These are phyloP conservation scores for Ustilago hordei DNA, from an alignment of 1,284 basidiomycete species.

Conservation along the genomic window DNA sequence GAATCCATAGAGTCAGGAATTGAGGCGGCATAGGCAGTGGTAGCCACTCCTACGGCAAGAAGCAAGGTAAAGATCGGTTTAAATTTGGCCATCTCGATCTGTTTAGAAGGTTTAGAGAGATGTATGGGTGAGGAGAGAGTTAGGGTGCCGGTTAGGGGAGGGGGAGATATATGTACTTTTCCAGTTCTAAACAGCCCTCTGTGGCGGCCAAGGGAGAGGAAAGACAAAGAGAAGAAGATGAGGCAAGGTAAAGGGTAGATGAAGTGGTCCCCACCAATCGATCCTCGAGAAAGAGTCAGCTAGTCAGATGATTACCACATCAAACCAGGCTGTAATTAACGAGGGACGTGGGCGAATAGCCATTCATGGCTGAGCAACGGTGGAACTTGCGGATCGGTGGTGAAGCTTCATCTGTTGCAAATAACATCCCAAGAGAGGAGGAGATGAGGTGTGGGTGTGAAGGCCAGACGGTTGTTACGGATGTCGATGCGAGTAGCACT, in stretches of 20 bases:
- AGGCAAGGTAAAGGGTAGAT: background rate
- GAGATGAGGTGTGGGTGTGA: background rate
- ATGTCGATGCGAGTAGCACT: background rate
- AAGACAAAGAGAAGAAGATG: background rate
- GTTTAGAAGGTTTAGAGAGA: background rate
- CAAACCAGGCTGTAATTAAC: background rate
- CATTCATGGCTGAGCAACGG: background rate
- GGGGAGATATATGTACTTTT: background rate
- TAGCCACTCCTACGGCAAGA: constrained; percentile 13
- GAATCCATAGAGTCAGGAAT: background rate
- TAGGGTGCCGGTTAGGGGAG: background rate
- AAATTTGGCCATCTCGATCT: constrained; percentile 14
- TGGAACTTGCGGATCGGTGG: background rate
- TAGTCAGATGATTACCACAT: background rate
- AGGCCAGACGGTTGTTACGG: background rate
- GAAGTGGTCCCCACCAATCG: constrained; percentile 1
- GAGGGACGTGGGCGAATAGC: background rate
- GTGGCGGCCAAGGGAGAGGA: background rate
- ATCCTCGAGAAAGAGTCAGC: background rate
- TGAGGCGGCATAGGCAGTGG: background rate
- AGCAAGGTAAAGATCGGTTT: constrained; percentile 10
- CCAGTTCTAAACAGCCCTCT: background rate
- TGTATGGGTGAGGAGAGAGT: background rate
- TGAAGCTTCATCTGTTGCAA: background rate
- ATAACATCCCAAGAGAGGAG: background rate